Evolutionary conservation across 768 basidiomycete genomes (phyloP).

Genomic region (Bullera alba): DNA sequence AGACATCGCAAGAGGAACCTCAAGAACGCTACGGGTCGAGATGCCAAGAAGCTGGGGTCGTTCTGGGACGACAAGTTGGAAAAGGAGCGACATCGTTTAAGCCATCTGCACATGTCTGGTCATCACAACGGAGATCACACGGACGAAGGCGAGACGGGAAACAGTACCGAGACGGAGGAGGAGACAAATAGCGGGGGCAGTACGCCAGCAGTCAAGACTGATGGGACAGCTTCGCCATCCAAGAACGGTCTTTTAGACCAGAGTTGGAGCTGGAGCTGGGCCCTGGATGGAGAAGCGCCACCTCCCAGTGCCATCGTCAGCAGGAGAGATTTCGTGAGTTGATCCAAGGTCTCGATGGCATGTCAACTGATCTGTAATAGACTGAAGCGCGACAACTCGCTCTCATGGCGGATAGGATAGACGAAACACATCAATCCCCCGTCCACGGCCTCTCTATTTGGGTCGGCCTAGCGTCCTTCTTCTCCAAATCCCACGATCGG

Average conservation of each 20-base stretch:
- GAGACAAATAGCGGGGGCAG: not conserved
- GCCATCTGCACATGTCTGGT: not conserved
- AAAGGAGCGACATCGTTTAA: constrained; percentile 13
- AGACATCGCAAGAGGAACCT: constrained; percentile 28
- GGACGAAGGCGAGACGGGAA: not conserved
- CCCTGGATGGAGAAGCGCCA: constrained; percentile 71
- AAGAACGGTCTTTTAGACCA: constrained; percentile 50
- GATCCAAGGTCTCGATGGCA: not conserved
- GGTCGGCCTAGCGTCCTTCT: constrained; percentile 41
- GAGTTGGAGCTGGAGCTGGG: constrained; percentile 79
- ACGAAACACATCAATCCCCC: constrained; percentile 20
- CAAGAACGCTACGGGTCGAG: constrained; percentile 19
- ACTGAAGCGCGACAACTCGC: constrained; percentile 43
- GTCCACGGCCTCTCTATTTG: constrained; percentile 42
- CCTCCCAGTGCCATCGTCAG: constrained; percentile 88
- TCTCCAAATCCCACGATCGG: constrained; percentile 23
- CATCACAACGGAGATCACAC: not conserved
- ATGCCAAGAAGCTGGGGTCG: constrained; percentile 49
- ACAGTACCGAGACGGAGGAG: not conserved
- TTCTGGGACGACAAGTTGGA: constrained; percentile 47
- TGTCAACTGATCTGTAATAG: constrained; percentile 14
- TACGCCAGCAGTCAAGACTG: not conserved
- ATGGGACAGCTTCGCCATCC: constrained; percentile 21
- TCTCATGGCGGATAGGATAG: constrained; percentile 42
- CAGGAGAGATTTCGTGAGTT: constrained; percentile 66